Conservation (phyloP, 768 basidiomycete genomes). For the Lactifluus echinatus region DNA sequence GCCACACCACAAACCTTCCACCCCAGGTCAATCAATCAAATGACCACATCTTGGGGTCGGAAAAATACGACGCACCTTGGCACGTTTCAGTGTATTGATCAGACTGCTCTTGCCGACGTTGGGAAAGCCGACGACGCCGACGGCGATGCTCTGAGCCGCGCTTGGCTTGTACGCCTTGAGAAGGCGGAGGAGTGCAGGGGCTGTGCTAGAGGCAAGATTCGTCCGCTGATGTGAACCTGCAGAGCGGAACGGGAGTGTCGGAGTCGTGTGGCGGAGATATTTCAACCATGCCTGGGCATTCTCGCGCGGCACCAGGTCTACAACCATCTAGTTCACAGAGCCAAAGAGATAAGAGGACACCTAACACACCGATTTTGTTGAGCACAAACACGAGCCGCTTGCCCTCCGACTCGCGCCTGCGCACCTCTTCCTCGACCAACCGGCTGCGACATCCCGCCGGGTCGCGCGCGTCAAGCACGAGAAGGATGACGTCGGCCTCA, state of each 20-base stretch:
- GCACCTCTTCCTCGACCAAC: constrained; percentile 90
- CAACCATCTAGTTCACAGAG: background rate
- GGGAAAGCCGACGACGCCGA: constrained; percentile 93
- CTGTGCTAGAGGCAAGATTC: constrained; percentile 71
- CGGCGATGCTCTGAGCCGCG: constrained; percentile 57
- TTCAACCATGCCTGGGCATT: constrained; percentile 89
- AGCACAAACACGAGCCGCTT: constrained; percentile 90
- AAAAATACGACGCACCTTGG: constrained; percentile 43
- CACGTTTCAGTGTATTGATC: constrained; percentile 86
- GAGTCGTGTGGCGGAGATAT: constrained; percentile 85
- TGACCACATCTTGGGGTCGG: background rate
- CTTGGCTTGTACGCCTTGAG: constrained; percentile 77
- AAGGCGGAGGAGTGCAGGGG: constrained; percentile 68
- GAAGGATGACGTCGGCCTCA: constrained; percentile 82
- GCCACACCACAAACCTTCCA: constrained; percentile 84
- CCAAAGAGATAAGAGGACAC: background rate
- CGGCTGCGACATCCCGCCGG: constrained; percentile 90
- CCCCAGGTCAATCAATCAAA: background rate
- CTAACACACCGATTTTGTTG: constrained; percentile 85
- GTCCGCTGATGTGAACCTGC: constrained; percentile 68
- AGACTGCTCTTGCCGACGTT: constrained; percentile 96
- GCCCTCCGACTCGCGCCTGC: constrained; percentile 74
- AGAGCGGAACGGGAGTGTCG: constrained; percentile 86
- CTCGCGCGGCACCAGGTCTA: constrained; percentile 82
- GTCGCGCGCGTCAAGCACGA: constrained; percentile 89